Evolutionary conservation across 73 alveolate genomes (phyloP).

Genomic region (Tetrahymena malaccensis): DNA sequence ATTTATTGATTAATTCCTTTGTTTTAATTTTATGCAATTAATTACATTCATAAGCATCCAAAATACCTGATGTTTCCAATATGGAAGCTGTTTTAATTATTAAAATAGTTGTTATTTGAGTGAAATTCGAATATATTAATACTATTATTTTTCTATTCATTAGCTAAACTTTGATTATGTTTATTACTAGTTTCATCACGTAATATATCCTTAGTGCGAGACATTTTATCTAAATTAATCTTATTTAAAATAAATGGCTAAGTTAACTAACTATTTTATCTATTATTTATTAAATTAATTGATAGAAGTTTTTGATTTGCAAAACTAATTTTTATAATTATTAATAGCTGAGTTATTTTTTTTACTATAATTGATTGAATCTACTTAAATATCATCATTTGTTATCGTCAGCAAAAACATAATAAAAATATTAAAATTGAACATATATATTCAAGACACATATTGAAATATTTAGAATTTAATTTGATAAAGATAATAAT

Average conservation of each 20-base stretch:
- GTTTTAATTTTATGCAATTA: background rate
- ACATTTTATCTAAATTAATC: background rate
- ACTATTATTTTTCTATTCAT: background rate
- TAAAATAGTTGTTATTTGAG: background rate
- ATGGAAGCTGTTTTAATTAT: background rate
- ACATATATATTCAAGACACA: no score
- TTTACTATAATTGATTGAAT: background rate
- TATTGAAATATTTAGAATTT: no score
- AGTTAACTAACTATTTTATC: no score
- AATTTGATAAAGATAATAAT: no score
- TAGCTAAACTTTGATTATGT: background rate
- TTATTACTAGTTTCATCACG: background rate
- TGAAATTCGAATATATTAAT: background rate
- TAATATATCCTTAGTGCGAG: background rate
- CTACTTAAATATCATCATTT: no score
- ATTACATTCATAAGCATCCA: constrained; percentile 86
- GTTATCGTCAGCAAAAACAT: no score
- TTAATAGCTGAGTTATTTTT: background rate
- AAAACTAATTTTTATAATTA: no score
- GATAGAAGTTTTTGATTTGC: background rate
- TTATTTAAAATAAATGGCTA: background rate
- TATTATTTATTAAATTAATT: no score
- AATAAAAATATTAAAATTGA: no score
- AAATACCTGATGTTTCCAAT: constrained; percentile 51
- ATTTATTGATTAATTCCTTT: background rate